Evolutionary conservation across 805 yeast species (phyloP).

Genomic region (Schwanniomyces sp.): DNA sequence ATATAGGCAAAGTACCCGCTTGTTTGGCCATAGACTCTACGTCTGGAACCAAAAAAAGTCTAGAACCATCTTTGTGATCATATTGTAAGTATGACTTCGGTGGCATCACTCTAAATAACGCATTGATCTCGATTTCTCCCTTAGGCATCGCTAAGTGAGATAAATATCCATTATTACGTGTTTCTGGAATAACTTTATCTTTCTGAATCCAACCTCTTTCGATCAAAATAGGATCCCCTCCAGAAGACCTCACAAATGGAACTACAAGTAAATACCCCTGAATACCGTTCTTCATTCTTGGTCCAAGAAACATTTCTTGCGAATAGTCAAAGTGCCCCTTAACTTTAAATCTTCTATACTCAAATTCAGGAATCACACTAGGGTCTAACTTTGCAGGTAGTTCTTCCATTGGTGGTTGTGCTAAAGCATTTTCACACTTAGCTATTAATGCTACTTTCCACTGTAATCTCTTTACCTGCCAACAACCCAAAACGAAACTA

Average conservation of each 20-base stretch:
- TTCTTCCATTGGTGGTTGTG: constrained; percentile 63
- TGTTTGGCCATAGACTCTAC: constrained; percentile 75
- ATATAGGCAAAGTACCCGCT: constrained; percentile 68
- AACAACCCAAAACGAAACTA: constrained; percentile 82
- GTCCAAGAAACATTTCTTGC: constrained; percentile 90
- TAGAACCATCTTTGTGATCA: constrained; percentile 63
- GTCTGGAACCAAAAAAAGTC: constrained; percentile 78
- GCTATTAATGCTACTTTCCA: constrained; percentile 90
- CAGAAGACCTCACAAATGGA: constrained; percentile 74
- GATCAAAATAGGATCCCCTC: constrained; percentile 74
- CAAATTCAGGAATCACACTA: constrained; percentile 68
- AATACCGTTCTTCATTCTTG: constrained; percentile 65
- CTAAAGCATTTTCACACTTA: constrained; percentile 76
- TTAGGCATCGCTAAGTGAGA: constrained; percentile 71
- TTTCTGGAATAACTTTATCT: constrained; percentile 56
- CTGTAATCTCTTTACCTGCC: constrained; percentile 83
- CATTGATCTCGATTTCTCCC: constrained; percentile 70
- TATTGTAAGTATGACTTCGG: constrained; percentile 66
- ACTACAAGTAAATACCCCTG: constrained; percentile 80
- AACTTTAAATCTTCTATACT: constrained; percentile 75
- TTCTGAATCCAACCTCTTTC: constrained; percentile 93
- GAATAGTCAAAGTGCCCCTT: constrained; percentile 80
- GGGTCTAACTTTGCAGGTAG: constrained; percentile 69
- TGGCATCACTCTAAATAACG: constrained; percentile 69
- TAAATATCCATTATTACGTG: constrained; percentile 48